Evolutionary conservation across 2,329 filamentous ascomycete genomes (phyloP).

Genomic region (Diaporthe citrichinensis): DNA sequence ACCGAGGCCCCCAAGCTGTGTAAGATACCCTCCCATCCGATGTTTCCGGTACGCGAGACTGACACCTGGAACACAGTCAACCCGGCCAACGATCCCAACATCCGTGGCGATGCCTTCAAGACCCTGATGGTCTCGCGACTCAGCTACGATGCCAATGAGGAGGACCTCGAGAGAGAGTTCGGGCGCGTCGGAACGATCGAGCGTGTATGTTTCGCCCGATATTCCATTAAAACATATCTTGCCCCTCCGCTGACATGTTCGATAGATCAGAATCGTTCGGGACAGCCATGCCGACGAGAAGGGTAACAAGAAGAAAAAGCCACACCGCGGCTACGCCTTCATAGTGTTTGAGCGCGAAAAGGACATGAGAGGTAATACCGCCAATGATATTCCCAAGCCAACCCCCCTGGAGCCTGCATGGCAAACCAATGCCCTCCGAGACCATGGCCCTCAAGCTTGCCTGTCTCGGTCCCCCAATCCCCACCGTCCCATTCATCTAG

Average conservation of each 20-base stretch:
- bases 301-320: slow-evolving; percentile 83
- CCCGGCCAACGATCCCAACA: slow-evolving; percentile 86
- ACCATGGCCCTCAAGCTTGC: slow-evolving; percentile 71
- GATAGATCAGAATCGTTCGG: slow-evolving; percentile 87
- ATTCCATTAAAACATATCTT: too few relatives aligned
- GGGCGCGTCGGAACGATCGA: slow-evolving; percentile 94
- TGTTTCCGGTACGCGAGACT: slow-evolving; percentile 31
- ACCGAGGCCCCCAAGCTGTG: slow-evolving; percentile 76
- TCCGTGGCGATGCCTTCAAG: slow-evolving; percentile 93
- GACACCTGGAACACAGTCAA: slow-evolving; percentile 71
- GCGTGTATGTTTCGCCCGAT: slow-evolving; percentile 70
- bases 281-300: slow-evolving; percentile 79
- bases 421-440: slow-evolving; percentile 55
- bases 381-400: slow-evolving; percentile 58
- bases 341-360: slow-evolving; percentile 97
- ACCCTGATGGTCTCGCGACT: slow-evolving; percentile 93
- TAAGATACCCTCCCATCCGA: slow-evolving; percentile 53
- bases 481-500: slow-evolving; percentile 45
- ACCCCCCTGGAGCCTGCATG: slow-evolving; percentile 60
- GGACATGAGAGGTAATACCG: slow-evolving; percentile 96
- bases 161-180: slow-evolving; percentile 94
- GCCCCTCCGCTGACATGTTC: slow-evolving; percentile 16
- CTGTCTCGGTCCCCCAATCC: slow-evolving; percentile 60
- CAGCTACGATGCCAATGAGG: slow-evolving; percentile 88
- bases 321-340: slow-evolving; percentile 93